Evolutionary conservation across 768 basidiomycete genomes (phyloP).

Genomic region (Sistotremastrum niveocremeum): DNA sequence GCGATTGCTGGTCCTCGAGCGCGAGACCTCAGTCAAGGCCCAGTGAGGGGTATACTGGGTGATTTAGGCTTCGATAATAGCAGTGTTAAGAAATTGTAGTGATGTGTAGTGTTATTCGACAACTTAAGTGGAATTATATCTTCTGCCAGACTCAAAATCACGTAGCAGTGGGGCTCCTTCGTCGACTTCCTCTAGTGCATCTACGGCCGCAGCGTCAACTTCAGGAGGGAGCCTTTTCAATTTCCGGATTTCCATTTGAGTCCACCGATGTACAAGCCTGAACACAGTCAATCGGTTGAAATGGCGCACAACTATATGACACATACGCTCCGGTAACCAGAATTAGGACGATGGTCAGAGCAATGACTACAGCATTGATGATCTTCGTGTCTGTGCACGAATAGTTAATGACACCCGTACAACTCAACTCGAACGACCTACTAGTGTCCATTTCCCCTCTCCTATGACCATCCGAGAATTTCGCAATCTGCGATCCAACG

Average conservation of each 20-base stretch:
- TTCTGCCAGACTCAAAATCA: no score
- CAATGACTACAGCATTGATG: slow-evolving; percentile 46
- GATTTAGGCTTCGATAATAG: slow-evolving; percentile 17
- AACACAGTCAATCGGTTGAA: slow-evolving; percentile 3
- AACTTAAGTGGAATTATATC: no score
- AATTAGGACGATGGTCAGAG: slow-evolving; percentile 44
- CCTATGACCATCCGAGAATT: slow-evolving; percentile 62
- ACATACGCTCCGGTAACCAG: slow-evolving; percentile 55
- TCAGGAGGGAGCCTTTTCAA: slow-evolving; percentile 35
- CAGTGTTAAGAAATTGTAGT: slow-evolving; percentile 8
- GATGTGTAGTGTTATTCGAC: neutral
- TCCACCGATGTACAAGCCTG: slow-evolving; percentile 54
- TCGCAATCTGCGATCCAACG: slow-evolving; percentile 63
- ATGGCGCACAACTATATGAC: neutral
- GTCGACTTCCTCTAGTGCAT: slow-evolving; percentile 43
- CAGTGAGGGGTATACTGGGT: slow-evolving; percentile 50
- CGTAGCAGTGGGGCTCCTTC: slow-evolving; percentile 47
- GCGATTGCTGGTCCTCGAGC: slow-evolving; percentile 68
- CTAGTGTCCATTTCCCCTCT: slow-evolving; percentile 65
- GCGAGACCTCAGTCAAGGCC: slow-evolving; percentile 62
- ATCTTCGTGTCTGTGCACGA: slow-evolving; percentile 41
- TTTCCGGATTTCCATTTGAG: slow-evolving; percentile 46
- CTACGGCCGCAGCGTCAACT: slow-evolving; percentile 41
- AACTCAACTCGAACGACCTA: no score
- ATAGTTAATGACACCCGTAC: slow-evolving; percentile 3